Evolutionary conservation across 208 protist genomes (phyloP).

Genomic region (Trypanosoma cruzi): DNA sequence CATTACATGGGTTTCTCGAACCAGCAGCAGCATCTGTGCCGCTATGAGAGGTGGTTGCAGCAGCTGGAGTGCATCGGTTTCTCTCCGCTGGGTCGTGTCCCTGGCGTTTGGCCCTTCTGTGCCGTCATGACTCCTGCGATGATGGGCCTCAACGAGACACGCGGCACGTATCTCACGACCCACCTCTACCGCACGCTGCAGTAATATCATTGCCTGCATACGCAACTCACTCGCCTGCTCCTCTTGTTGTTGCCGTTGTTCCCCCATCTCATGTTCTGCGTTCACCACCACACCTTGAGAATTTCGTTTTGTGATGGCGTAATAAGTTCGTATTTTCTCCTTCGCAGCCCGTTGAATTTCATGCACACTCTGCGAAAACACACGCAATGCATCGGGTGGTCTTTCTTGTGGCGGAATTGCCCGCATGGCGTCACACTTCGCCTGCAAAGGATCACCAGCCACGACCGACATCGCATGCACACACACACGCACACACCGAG

Average conservation of each 20-base stretch:
- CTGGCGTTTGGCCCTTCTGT: neutral
- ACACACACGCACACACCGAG: neutral
- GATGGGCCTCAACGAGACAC: neutral
- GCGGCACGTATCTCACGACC: neutral
- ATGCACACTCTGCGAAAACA: constrained; percentile 5
- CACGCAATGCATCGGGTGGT: neutral
- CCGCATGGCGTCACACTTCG: neutral
- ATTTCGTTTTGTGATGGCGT: neutral
- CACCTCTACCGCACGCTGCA: constrained; percentile 3
- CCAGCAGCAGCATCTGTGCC: constrained; percentile 11
- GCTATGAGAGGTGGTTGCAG: constrained; percentile 15
- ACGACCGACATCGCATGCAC: neutral
- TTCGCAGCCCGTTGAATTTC: constrained; percentile 14
- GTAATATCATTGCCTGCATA: constrained; percentile 1
- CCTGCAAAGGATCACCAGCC: neutral
- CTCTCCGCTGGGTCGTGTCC: neutral
- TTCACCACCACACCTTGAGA: neutral
- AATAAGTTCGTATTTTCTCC: constrained; percentile 2
- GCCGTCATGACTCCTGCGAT: neutral
- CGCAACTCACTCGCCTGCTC: neutral
- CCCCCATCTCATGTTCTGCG: too few relatives aligned
- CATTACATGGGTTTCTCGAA: constrained; percentile 19
- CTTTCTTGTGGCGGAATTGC: neutral
- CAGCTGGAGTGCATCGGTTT: neutral
- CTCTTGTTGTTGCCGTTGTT: neutral